Conservation (phyloP, 148 eudicot species). For the Camellia granthamiana region DNA sequence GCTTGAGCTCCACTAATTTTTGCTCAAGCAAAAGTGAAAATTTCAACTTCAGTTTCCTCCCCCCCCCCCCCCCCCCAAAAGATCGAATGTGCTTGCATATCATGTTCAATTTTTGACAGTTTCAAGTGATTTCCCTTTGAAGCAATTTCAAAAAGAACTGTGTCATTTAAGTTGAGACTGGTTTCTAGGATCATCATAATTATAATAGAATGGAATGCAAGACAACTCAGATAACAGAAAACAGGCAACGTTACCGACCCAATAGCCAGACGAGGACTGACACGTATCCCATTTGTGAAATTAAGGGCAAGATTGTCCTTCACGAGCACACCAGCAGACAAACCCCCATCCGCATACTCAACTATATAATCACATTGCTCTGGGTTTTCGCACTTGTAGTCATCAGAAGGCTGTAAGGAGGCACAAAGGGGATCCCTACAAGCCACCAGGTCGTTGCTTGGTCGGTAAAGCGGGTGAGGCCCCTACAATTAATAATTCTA, state of each 20-base stretch:
- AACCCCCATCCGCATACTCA: slow-evolving; percentile 95
- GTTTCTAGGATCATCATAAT: background rate
- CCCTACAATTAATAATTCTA: slow-evolving; percentile 39
- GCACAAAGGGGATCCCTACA: slow-evolving; percentile 86
- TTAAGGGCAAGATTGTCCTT: slow-evolving; percentile 63
- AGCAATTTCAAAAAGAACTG: no score
- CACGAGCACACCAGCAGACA: slow-evolving; percentile 82
- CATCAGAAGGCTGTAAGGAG: slow-evolving; percentile 55
- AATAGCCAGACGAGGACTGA: slow-evolving; percentile 60
- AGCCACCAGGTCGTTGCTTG: slow-evolving; percentile 65
- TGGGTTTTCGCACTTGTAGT: slow-evolving; percentile 63
- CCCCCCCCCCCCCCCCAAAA: no score
- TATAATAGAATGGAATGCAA: background rate
- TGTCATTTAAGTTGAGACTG: background rate
- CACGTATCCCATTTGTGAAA: slow-evolving; percentile 62
- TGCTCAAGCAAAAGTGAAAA: no score
- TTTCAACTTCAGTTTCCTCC: no score
- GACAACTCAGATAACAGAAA: background rate
- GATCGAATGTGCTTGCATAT: no score
- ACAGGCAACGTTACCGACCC: slow-evolving; percentile 49
- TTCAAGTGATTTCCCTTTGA: no score
- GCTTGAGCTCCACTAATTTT: no score
- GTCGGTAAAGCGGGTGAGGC: slow-evolving; percentile 78
- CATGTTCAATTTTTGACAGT: no score
- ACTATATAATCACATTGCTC: slow-evolving; percentile 88